Evolutionary conservation across 306 rosid genomes (phyloP), one percentile per base, ranked within the genome.

Genomic region (Calophaca sinica): DNA sequence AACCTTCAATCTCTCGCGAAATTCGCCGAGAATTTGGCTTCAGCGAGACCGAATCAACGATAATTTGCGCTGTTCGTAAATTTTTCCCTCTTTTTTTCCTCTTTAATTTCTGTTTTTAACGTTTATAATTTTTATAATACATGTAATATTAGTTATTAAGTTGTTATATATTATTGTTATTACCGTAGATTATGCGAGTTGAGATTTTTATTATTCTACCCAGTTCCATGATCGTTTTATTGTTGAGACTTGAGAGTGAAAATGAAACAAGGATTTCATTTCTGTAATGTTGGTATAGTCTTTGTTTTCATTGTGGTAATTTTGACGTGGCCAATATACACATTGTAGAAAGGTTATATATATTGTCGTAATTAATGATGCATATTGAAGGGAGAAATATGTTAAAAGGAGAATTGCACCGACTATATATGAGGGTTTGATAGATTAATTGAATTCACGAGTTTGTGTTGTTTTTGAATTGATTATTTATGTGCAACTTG

Each of bases 1-100:
- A 96, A 96, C 79, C 92, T 96, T 51, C 99, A 96, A 77, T 92
- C 97, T 0, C 91, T 96, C 48, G 91, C 98, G 59, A 86, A 86
- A 82, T 86, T 84, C 62, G 93, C 96, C 6, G 96, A 92, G 87
- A 83, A 84, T 62, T 48, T 87, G 39, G 70, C 84, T 2, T 11
- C 79, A 26, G 72, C 86, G 70, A 65, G 70, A 59, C 74, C 58
- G n/a, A 36, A 55, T 2, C 72, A 73, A 76, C 54, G 66, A 72
- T 77, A 36, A 73, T 9, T 32, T 39, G 15, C 11, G 48, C 65
- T 49, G 10, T 46, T 62, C 11, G 60, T 77, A 41, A 72, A 49
- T 20, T 46, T 58, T 39, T 11, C 1, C 2, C 35, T 7, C 2
- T 13, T 44, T 4, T 15, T 41, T 5, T 20, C 12, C 46, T 44